phyloP scores from a whole-genome alignment of 148 eudicot genomes.

The Cornus suecica region DNA sequence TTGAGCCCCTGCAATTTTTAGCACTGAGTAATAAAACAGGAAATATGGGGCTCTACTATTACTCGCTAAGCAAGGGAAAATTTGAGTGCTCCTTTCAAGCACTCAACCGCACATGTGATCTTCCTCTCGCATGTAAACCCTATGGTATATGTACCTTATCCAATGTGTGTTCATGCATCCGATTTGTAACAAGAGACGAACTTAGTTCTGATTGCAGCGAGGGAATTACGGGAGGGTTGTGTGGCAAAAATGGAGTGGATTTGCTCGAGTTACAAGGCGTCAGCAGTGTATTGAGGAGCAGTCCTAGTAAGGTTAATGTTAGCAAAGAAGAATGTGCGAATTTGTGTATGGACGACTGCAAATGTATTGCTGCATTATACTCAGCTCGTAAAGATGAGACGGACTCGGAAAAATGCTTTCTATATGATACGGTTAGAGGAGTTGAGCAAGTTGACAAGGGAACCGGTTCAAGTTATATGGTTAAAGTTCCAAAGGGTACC shows the following conservation, averaged over 20 bases:
- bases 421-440: conserved; percentile 60
- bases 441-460: conserved; percentile 45
- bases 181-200: conserved; percentile 23
- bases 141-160: conserved; percentile 70
- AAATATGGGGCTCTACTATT: conserved; percentile 69
- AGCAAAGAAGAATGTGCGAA: conserved; percentile 41
- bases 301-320: conserved; percentile 12
- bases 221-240: conserved; percentile 20
- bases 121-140: conserved; percentile 66
- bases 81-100: conserved; percentile 68
- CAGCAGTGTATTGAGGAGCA: conserved; percentile 41
- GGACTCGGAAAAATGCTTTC: conserved; percentile 35
- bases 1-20: conserved; percentile 48
- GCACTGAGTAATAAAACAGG: conserved; percentile 66
- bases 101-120: conserved; percentile 65
- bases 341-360: conserved; percentile 60
- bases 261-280: conserved; percentile 67
- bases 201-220: conserved; percentile 32
- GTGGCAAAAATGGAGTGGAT: conserved; percentile 36
- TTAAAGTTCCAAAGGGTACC: conserved; percentile 60
- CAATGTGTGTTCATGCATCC: conserved; percentile 61
- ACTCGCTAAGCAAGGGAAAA: conserved; percentile 36
- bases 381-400: neutral
- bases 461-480: conserved; percentile 43
- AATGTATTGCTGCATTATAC: conserved; percentile 64